phyloP scores from a whole-genome alignment of 2,329 filamentous ascomycete species.

The Tolypocladium ovalisporum region DNA sequence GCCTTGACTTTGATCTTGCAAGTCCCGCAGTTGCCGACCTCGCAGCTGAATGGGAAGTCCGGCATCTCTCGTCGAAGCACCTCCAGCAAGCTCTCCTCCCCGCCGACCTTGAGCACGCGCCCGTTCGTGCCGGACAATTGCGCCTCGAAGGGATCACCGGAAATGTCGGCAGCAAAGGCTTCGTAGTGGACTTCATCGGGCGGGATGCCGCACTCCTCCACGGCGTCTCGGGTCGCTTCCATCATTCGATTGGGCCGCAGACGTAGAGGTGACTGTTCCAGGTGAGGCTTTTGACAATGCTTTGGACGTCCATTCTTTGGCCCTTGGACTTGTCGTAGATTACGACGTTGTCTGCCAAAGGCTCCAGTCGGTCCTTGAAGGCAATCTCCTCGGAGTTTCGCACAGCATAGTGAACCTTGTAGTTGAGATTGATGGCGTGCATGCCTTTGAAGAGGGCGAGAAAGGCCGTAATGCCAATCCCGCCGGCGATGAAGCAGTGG shows the following conservation, averaged over 20 bases:
- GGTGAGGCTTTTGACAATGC: constrained; percentile 34
- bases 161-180: constrained; percentile 40
- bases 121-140: constrained; percentile 31
- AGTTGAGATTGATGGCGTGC: constrained; percentile 34
- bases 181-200: constrained; percentile 49
- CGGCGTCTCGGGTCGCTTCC: constrained; percentile 33
- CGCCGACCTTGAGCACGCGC: constrained; percentile 32
- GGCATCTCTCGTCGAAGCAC: constrained; percentile 31
- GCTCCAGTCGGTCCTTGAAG: constrained; percentile 36
- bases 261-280: constrained; percentile 50
- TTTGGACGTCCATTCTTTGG: constrained; percentile 39
- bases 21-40: constrained; percentile 44
- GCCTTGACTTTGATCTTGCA: constrained; percentile 32
- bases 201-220: constrained; percentile 29
- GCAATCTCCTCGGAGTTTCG: constrained; percentile 39
- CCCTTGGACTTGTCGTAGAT: constrained; percentile 43
- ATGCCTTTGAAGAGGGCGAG: constrained; percentile 34
- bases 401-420: constrained; percentile 48
- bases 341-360: constrained; percentile 27
- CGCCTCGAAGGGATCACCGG: constrained; percentile 49
- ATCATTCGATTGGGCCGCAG: constrained; percentile 48
- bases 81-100: constrained; percentile 39
- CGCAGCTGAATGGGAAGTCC: constrained; percentile 36
- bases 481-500: constrained; percentile 53
- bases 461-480: constrained; percentile 58